Base-by-base conservation (phyloP, 2,329 filamentous ascomycete genomes). In the Trichoderma lentiforme region DNA sequence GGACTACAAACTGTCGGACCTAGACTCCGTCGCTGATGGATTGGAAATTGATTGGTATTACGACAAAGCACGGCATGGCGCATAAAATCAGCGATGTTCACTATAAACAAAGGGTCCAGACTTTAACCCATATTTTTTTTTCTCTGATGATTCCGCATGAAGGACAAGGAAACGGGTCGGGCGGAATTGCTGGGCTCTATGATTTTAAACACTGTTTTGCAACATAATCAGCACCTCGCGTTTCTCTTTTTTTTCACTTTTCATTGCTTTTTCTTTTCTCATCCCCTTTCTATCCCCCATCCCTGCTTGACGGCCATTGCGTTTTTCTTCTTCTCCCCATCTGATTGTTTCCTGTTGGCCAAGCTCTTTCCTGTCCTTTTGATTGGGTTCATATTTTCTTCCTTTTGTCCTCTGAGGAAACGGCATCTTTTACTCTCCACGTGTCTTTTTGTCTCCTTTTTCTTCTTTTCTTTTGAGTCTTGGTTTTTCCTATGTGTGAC, bases 121-220 rank as follows among this genome's bases (percentile, higher is more conserved):
- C 68, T 64, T 70, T 53, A 60, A 43, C 39, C 69, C 43, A 39
- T 36, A 34, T 57, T 62, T 69, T 69, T 68, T 30, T 66, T 36
- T 64, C 57, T 73, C 70, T 73, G 61, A 73, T 71, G 72, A 73
- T 73, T 73, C 72, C 62, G 72, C 72, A 73, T 71, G 72, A 73
- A 68, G 72, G 57, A 73, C 56, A 71, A 62, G 72, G 68, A 63
- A 73, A 73, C 53, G 72, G 65, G 68, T 58, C 57, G 68, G 72
- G 72, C 61, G 72, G 72, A 71, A 63, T 71, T 66, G 72, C 69
- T 71, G 60, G 72, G 24, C 69, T 73, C 72, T 36, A 71, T 53
- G 72, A 61, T 71, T 64, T 70, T 21, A 60, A 61, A 70, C 66
- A 63, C 43, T 72, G 43, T 72, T 68, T 70, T 70, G 66, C 70